Conservation (phyloP, 2,329 filamentous ascomycete species). For the Dactylonectria macrodidyma region DNA sequence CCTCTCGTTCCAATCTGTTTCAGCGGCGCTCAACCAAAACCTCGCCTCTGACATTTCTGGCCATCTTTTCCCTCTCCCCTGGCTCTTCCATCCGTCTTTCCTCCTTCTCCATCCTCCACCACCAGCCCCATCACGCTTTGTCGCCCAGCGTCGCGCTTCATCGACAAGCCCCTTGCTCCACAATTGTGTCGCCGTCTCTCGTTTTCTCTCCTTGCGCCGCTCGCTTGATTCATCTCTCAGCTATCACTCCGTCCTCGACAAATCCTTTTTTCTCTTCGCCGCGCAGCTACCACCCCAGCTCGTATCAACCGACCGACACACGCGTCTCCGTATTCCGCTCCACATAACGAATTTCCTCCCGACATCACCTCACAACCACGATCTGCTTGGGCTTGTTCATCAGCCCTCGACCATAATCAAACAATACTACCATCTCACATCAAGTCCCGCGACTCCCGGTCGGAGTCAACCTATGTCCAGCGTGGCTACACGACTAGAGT, state of each 20-base stretch:
- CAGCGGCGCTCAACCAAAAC: slow-evolving; percentile 36
- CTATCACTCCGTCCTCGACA: slow-evolving; percentile 1
- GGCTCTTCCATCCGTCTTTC: background rate
- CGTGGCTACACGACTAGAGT: slow-evolving; percentile 59
- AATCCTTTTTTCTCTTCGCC: slow-evolving; percentile 8
- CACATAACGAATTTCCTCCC: background rate
- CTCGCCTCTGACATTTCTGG: slow-evolving; percentile 25
- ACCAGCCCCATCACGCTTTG: slow-evolving; percentile 5
- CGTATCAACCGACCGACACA: slow-evolving; percentile 19
- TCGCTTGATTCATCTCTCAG: slow-evolving; percentile 14
- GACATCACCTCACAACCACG: slow-evolving; percentile 12
- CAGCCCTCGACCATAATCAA: slow-evolving; percentile 29
- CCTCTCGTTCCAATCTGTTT: slow-evolving; percentile 38
- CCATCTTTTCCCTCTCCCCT: slow-evolving; percentile 15
- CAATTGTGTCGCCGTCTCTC: slow-evolving; percentile 29
- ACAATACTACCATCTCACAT: slow-evolving; percentile 26
- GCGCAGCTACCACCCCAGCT: slow-evolving; percentile 13
- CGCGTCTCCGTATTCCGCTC: slow-evolving; percentile 20
- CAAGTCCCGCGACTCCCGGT: slow-evolving; percentile 53
- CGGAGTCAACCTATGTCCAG: slow-evolving; percentile 53
- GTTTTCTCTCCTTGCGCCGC: slow-evolving; percentile 12
- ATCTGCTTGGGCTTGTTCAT: slow-evolving; percentile 1
- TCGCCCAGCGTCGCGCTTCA: slow-evolving; percentile 6
- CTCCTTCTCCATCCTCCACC: slow-evolving; percentile 23
- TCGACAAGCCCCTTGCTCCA: slow-evolving; percentile 19